Conservation (phyloP, 2,329 filamentous ascomycete species). For the Dothidotthia symphoricarpi region DNA sequence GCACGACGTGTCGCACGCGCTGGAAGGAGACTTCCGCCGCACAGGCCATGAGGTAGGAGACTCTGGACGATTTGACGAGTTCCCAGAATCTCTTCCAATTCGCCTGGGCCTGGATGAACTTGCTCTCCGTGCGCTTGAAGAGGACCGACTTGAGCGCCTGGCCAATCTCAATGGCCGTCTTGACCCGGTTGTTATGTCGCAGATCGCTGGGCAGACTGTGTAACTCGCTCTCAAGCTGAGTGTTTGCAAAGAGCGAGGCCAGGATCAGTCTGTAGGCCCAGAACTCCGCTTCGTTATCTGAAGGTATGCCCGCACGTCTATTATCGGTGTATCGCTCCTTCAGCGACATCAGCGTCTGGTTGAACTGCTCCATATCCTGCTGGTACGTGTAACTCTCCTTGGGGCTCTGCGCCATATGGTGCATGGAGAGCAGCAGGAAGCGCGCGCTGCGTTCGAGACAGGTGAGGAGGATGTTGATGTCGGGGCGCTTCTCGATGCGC, state of each 20-base stretch:
- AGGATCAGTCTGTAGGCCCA: constrained; percentile 58
- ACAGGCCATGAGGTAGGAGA: constrained; percentile 64
- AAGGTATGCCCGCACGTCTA: constrained; percentile 47
- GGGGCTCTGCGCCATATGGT: constrained; percentile 51
- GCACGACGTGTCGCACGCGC: constrained; percentile 55
- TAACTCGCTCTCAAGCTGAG: constrained; percentile 54
- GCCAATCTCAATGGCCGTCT: constrained; percentile 58
- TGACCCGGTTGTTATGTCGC: constrained; percentile 53
- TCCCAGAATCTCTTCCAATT: constrained; percentile 60
- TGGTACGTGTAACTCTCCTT: constrained; percentile 49
- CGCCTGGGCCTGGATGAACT: constrained; percentile 56
- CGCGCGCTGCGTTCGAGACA: constrained; percentile 63
- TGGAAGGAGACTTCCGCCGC: constrained; percentile 64
- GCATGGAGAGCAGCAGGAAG: constrained; percentile 62
- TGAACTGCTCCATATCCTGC: constrained; percentile 65
- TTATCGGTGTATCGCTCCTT: constrained; percentile 50
- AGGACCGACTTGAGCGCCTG: constrained; percentile 55
- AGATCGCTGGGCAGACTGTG: constrained; percentile 56
- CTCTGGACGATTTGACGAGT: constrained; percentile 53
- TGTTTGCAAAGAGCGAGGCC: constrained; percentile 50
- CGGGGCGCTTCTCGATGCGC: constrained; percentile 53
- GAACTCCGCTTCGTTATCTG: constrained; percentile 63
- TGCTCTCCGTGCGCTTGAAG: constrained; percentile 51
- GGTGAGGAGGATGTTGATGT: constrained; percentile 57
- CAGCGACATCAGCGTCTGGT: constrained; percentile 60